Percentiles rank a stretch among this genome's conserved stretches.
Conservation (phyloP, 2,329 filamentous ascomycete genomes). For the Botrytis galanthina region DNA sequence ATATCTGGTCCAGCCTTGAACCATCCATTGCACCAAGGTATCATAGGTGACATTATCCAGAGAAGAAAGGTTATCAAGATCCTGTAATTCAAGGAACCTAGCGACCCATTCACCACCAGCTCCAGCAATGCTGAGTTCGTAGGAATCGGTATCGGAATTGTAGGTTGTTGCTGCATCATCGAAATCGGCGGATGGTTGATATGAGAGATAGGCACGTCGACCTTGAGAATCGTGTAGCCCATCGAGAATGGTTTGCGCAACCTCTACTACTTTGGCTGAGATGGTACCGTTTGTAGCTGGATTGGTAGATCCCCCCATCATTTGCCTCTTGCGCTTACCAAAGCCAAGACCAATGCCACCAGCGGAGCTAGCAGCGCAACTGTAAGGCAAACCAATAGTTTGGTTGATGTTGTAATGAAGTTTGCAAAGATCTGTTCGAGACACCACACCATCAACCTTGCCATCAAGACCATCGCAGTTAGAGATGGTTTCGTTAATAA, state of each 20-base stretch:
- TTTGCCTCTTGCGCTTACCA: too few species aligned
- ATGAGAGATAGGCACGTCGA: slow-evolving; percentile 41
- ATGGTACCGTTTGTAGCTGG: slow-evolving; percentile 27
- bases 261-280: slow-evolving; percentile 36
- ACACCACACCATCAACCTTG: slow-evolving; percentile 52
- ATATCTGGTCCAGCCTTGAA: slow-evolving; percentile 48
- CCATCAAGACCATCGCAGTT: slow-evolving; percentile 57
- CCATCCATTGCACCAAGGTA: slow-evolving; percentile 55
- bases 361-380: slow-evolving; percentile 39
- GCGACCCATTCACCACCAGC: slow-evolving; percentile 27
- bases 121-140: slow-evolving; percentile 39
- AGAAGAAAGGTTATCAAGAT: slow-evolving; percentile 44
- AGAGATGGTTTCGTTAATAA: slow-evolving; percentile 53
- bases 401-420: slow-evolving; percentile 47
- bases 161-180: slow-evolving; percentile 4
- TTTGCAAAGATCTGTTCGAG: slow-evolving; percentile 48
- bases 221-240: slow-evolving; percentile 40
- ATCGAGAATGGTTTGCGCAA: slow-evolving; percentile 40
- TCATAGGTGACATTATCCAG: slow-evolving; percentile 54
- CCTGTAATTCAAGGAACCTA: neutral
- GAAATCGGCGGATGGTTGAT: slow-evolving; percentile 34
- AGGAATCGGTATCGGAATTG: slow-evolving; percentile 24
- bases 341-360: too few species aligned
- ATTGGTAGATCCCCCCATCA: neutral
- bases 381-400: slow-evolving; percentile 47